Evolutionary conservation across 257 asterid genomes (phyloP), one percentile per base, ranked within the genome.

Genomic region (Primulina tabacum): DNA sequence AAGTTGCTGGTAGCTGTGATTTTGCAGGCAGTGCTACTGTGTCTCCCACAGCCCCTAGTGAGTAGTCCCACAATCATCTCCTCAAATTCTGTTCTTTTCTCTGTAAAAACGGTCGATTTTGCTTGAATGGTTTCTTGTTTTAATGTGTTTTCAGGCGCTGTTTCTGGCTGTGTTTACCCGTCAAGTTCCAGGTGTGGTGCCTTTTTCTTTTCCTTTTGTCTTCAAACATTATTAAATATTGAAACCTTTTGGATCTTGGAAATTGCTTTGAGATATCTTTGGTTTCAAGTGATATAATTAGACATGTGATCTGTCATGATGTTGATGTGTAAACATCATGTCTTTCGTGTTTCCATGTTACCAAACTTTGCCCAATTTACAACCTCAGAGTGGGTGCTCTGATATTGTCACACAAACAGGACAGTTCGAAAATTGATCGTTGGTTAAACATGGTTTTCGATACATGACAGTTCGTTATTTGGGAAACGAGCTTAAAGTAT

Each of bases 1-100:
- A 83, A 60, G 52, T 50, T 53, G 2, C 40, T 58, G 89, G 86
- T 4, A 93, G 79, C 84, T 90, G 99, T 80, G 89, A 87, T 65
- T 93, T 93, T 76, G 0, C 65, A 26, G 90, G 88, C 72, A 75
- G 91, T 75, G 96, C 96, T 26, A 4, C 74, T n/a, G 68, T 81
- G 4, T 20, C 79, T 60, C 67, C 35, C 65, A 75, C 73, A 5
- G 43, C 79, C 47, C 88, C 97, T 7, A 73, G 97, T 90, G 79
- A 21, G 24, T 21, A 73, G 89, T 76, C 56, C 32, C 57, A 2
- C 38, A 16, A 40, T 35, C 18, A 68, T 35, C 17, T 8, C 3
- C 20, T 6, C 3, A 16, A 17, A 17, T 9, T 26, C 38, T 38
- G 17, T 40, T 53, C 43, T 9, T 64, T 11, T 26, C 16, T n/a